Percentiles rank a stretch among this genome's conserved stretches.
Conservation (phyloP, 441 rosid genomes). For the Rhodomyrtus psidioides region DNA sequence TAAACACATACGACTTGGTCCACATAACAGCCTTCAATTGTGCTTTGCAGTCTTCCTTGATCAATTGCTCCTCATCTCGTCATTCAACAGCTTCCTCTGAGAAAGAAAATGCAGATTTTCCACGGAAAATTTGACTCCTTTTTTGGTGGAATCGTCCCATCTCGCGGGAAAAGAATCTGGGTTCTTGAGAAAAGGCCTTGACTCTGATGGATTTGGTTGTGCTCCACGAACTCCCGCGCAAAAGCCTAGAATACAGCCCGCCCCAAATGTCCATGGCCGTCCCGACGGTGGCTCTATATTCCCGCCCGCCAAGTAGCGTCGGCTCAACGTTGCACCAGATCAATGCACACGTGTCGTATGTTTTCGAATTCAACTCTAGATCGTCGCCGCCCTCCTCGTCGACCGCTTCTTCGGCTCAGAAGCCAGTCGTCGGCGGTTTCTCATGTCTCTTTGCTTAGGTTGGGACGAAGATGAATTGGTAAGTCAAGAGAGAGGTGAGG, state of each 20-base stretch:
- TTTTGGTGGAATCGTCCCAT: neutral
- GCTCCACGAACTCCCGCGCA: neutral
- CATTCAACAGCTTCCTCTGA: too few species aligned
- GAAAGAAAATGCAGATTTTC: too few species aligned
- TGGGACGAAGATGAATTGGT: slow-evolving; percentile 40
- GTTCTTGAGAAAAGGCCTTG: neutral
- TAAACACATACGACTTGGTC: too few species aligned
- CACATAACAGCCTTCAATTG: too few species aligned
- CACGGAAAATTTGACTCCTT: neutral
- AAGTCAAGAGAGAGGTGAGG: slow-evolving; percentile 49
- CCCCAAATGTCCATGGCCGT: neutral
- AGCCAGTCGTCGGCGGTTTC: too few species aligned
- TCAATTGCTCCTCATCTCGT: too few species aligned
- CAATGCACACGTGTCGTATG: neutral
- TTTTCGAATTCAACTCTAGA: too few species aligned
- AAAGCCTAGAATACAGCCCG: neutral
- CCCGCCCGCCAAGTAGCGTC: neutral
- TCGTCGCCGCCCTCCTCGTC: neutral
- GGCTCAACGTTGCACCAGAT: neutral
- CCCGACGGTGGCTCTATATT: neutral
- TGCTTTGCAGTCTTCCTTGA: too few species aligned
- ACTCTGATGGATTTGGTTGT: neutral
- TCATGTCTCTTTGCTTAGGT: slow-evolving; percentile 14
- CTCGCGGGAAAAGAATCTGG: neutral
- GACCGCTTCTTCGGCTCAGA: neutral